phyloP scores from a whole-genome alignment of 2,329 filamentous ascomycete species.

The Leptodontidium sp. region DNA sequence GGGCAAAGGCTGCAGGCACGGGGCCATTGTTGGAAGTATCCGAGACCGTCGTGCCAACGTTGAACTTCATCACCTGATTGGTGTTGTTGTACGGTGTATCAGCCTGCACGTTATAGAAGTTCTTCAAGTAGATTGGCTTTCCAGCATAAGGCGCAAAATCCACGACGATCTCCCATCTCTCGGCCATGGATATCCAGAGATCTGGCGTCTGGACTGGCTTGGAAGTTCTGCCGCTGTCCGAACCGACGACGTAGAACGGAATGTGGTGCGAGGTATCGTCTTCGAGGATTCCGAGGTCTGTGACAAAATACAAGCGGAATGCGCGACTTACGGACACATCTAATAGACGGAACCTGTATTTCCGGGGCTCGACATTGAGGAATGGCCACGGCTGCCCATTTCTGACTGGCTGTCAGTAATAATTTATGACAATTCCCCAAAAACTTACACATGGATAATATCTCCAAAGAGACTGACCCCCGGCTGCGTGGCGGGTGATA shows the following conservation, averaged over 20 bases:
- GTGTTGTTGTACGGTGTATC: conserved; percentile 1
- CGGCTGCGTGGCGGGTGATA: neutral
- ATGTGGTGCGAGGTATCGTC: neutral
- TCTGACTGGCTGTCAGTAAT: neutral
- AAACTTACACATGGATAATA: conserved; percentile 1
- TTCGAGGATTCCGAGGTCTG: neutral
- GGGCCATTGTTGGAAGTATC: neutral
- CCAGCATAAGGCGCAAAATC: neutral
- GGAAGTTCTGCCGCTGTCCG: neutral
- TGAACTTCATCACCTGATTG: conserved; percentile 7
- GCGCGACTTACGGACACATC: neutral
- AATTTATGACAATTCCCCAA: neutral
- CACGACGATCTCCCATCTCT: neutral
- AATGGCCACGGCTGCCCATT: neutral
- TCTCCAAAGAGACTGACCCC: neutral
- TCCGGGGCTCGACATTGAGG: conserved; percentile 5
- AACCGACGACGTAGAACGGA: neutral
- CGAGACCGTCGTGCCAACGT: neutral
- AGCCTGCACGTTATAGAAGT: neutral
- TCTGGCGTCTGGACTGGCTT: neutral
- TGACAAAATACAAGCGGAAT: neutral
- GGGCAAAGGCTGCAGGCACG: neutral
- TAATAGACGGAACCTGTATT: neutral
- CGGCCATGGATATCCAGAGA: conserved; percentile 2
- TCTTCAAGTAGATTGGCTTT: conserved; percentile 1